A percentile compares a stretch with the other conserved stretches of the same genome.
phyloP scores from a whole-genome alignment of 306 rosid genomes.

The Rubus idaeus region DNA sequence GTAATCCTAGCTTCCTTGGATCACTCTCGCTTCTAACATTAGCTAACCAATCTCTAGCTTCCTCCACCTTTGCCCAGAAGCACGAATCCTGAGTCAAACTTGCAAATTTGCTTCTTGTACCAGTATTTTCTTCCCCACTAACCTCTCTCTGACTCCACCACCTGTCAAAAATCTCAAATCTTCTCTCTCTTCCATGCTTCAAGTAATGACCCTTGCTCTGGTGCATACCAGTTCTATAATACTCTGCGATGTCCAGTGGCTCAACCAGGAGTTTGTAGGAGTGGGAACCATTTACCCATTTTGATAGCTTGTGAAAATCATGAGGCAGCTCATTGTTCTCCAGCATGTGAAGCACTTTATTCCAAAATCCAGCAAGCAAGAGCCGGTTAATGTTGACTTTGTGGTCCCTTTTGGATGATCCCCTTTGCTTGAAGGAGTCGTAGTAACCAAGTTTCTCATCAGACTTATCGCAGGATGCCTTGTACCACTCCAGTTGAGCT shows the following conservation, averaged over 20 bases:
- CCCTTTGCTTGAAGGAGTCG: slow-evolving; percentile 65
- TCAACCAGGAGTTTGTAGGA: slow-evolving; percentile 69
- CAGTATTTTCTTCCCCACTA: slow-evolving; percentile 18
- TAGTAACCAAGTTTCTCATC: slow-evolving; percentile 68
- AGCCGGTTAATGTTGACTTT: slow-evolving; percentile 56
- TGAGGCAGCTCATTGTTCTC: slow-evolving; percentile 63
- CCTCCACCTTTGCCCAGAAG: slow-evolving; percentile 86
- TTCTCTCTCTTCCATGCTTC: slow-evolving; percentile 59
- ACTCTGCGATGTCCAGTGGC: slow-evolving; percentile 86
- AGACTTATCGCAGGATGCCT: slow-evolving; percentile 48
- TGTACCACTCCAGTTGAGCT: slow-evolving; percentile 87
- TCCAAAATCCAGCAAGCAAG: slow-evolving; percentile 73
- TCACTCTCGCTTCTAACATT: slow-evolving; percentile 53
- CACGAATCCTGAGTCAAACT: slow-evolving; percentile 81
- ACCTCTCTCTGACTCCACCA: slow-evolving; percentile 60
- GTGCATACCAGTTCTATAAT: slow-evolving; percentile 53
- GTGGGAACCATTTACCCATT: slow-evolving; percentile 66
- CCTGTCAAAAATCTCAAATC: slow-evolving; percentile 61
- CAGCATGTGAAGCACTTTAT: slow-evolving; percentile 49
- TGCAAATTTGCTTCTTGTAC: slow-evolving; percentile 56
- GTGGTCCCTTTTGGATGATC: slow-evolving; percentile 40
- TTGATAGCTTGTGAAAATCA: slow-evolving; percentile 42
- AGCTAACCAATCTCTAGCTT: slow-evolving; percentile 74
- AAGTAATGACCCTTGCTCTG: slow-evolving; percentile 62
- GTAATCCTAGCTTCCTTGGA: slow-evolving; percentile 23